A percentile compares a stretch with the other conserved stretches of the same genome.
Evolutionary conservation across 441 rosid species (phyloP).

Genomic region (Euphorbia schlechtendalii): DNA sequence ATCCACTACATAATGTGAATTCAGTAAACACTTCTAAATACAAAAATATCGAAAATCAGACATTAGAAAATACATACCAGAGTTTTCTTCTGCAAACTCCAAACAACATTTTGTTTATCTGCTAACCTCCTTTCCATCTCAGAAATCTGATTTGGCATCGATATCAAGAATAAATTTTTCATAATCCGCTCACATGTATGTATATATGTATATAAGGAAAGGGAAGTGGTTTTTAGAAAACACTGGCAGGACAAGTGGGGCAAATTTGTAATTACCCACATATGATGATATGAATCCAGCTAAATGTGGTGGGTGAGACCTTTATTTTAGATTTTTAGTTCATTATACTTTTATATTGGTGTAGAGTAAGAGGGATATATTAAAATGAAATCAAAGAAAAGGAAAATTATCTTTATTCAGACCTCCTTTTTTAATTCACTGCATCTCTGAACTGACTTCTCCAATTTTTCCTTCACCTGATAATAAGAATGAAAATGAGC

Average conservation of each 20-base stretch:
- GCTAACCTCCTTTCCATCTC: conserved; percentile 42
- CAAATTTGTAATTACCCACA: background rate
- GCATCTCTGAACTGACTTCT: conserved; percentile 36
- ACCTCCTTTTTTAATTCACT: conserved; percentile 66
- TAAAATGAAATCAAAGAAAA: background rate
- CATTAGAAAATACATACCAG: conserved; percentile 36
- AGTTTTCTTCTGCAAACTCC: conserved; percentile 51
- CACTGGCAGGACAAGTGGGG: background rate
- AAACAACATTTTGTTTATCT: conserved; percentile 40
- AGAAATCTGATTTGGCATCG: conserved; percentile 39
- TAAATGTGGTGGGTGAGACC: background rate
- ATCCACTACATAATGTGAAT: conserved; percentile 8
- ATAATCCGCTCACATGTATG: background rate
- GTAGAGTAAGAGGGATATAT: background rate
- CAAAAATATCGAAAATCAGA: no score
- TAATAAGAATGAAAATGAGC: conserved; percentile 13
- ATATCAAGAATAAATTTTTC: conserved; percentile 9
- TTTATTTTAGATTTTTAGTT: no score
- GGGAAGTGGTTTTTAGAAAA: background rate
- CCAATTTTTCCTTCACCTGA: conserved; percentile 61
- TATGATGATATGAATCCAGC: background rate
- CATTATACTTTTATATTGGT: no score
- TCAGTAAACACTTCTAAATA: background rate
- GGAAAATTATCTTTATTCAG: background rate
- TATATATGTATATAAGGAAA: background rate